phyloP scores from a whole-genome alignment of 805 yeast species.

The Sugiyamaella floridensis region DNA sequence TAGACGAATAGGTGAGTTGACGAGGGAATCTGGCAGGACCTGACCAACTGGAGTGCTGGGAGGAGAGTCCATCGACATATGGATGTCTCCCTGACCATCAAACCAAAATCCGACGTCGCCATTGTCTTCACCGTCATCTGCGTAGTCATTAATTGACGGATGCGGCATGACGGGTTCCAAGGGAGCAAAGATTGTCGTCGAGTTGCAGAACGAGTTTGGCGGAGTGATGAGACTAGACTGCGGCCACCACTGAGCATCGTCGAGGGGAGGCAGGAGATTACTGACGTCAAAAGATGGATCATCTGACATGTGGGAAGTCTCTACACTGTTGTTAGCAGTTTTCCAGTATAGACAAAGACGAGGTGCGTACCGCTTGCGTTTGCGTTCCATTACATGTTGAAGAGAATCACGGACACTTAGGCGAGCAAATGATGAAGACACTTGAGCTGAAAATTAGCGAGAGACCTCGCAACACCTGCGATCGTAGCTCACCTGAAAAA shows the following conservation, averaged over 20 bases:
- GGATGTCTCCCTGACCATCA: neutral
- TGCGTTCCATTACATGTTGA: neutral
- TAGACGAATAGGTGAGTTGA: neutral
- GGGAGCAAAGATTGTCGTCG: neutral
- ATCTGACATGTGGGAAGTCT: neutral
- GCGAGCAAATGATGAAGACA: too few relatives aligned
- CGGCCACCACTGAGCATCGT: neutral
- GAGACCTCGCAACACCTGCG: neutral
- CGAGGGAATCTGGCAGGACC: neutral
- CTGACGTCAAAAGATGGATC: neutral
- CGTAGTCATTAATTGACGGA: neutral
- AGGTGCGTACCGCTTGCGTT: neutral
- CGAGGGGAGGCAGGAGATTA: neutral
- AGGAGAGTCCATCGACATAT: neutral
- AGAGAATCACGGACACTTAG: too few relatives aligned
- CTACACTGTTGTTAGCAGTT: neutral
- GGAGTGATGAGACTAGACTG: neutral
- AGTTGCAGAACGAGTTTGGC: neutral
- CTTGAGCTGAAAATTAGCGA: neutral
- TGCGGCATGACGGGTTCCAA: neutral
- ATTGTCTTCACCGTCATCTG: neutral
- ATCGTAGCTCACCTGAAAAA: conserved; percentile 2
- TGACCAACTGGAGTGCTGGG: neutral
- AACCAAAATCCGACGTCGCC: neutral
- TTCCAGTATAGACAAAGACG: too few relatives aligned